Evolutionary conservation across 2,329 filamentous ascomycete genomes (phyloP).

Genomic region (Neonectria coccinea): DNA sequence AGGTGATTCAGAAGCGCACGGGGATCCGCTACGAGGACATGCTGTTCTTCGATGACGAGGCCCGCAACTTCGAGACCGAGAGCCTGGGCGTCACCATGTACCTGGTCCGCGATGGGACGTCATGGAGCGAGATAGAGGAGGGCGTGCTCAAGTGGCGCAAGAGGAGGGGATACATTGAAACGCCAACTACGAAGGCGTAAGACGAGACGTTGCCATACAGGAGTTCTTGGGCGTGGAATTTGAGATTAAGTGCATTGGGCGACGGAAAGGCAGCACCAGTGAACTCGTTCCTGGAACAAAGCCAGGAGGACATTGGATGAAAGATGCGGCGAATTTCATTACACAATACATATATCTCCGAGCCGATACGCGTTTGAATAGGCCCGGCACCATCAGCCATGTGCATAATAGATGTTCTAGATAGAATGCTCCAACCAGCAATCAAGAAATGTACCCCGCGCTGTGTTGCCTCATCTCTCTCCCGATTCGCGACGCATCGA

Average conservation of each 20-base stretch:
- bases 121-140: constrained; percentile 79
- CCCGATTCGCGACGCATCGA: not conserved
- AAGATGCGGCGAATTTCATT: not conserved
- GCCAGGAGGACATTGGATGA: not conserved
- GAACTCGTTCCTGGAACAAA: constrained; percentile 4
- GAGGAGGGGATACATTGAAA: constrained; percentile 64
- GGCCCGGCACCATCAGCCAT: constrained; percentile 5
- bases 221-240: not conserved
- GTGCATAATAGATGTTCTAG: constrained; percentile 21
- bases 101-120: constrained; percentile 83
- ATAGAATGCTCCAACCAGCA: constrained; percentile 20
- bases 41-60: constrained; percentile 96
- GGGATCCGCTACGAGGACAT: constrained; percentile 83
- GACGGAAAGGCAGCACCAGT: not conserved
- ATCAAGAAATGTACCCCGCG: constrained; percentile 11
- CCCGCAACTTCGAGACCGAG: constrained; percentile 85
- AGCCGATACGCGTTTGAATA: not conserved
- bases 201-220: not conserved
- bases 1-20: constrained; percentile 76
- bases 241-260: constrained; percentile 5
- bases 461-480: constrained; percentile 5
- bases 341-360: not conserved
- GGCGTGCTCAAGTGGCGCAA: constrained; percentile 86
- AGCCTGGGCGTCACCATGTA: constrained; percentile 85
- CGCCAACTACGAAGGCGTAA: constrained; percentile 16